Base-by-base conservation (phyloP, 805 yeast genomes). In the Ogataea pignaliae region DNA sequence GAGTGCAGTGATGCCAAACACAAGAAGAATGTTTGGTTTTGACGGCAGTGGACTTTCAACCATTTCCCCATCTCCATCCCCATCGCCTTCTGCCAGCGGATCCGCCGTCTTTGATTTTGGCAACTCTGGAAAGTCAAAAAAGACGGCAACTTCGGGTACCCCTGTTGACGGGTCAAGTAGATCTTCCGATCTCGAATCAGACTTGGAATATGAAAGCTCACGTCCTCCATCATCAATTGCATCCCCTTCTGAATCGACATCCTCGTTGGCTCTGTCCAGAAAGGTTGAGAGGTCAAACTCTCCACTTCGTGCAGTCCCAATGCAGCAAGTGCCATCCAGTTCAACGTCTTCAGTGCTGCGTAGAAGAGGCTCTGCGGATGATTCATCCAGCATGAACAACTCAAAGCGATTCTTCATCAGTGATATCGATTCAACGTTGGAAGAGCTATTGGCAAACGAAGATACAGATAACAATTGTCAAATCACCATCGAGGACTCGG, bases 401-500 rank as follows among this genome's bases (percentile, higher is more conserved):
- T 54, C 76, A 3, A 72, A 74, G 51, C 69, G 75, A 57, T 87
- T 85, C 58, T 79, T 83, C 57, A 85, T 89, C 47, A 72, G 77
- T 51, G 85, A 88, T 60, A 86, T 90, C 21, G 85, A 87, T 54
- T 64, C 74, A 29, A 87, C 96, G 1, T 68, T 89, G 41, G 67
- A 76, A 9, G 83, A 85, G 50, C 70, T 90, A 36, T 68, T 89
- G 45, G 75, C 72, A 29, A 79, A 76, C 52, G 96, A 89, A 61
- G 97, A 89, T 60, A 88, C 96, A 2, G 96, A 90, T 64, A 72
- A 73, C 42, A 83, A 90, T 60, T 81, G 66, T 61, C 97, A 90
- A 63, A 89, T 86, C 58, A 86, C 95, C 8, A 81, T 86, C 39
- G 95, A 86, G 54, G 95, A 87, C 57, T 77, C 78, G 2, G 95